Percentiles rank a stretch among this genome's conserved stretches.
Conservation (phyloP, 2,329 filamentous ascomycete genomes). For the Emmonsiellopsis sp. region DNA sequence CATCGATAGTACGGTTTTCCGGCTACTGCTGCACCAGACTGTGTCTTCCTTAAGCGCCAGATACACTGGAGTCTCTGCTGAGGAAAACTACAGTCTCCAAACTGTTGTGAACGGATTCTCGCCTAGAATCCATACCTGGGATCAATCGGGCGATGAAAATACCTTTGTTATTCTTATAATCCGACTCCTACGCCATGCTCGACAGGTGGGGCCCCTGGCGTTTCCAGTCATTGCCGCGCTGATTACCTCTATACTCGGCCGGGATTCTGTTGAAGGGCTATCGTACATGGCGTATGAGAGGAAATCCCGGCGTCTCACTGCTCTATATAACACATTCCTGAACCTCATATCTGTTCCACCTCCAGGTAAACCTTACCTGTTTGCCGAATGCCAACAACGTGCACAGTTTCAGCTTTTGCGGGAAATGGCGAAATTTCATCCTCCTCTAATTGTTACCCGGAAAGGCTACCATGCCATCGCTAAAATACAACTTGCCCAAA, state of each 20-base stretch:
- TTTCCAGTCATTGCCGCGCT: conserved; percentile 35
- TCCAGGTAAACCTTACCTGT: conserved; percentile 41
- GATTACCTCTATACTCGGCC: conserved; percentile 26
- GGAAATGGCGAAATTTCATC: conserved; percentile 47
- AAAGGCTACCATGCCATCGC: conserved; percentile 49
- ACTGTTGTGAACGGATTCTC: not conserved
- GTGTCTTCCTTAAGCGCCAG: conserved; percentile 15
- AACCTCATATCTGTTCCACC: conserved; percentile 41
- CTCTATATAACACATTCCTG: conserved; percentile 43
- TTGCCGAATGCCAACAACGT: conserved; percentile 42
- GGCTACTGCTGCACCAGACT: conserved; percentile 33
- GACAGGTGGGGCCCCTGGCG: conserved; percentile 39
- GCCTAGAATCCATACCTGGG: conserved; percentile 6
- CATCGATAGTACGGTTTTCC: conserved; percentile 34
- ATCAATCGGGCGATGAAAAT: conserved; percentile 17
- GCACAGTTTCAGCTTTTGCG: conserved; percentile 50
- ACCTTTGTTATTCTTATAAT: conserved; percentile 33
- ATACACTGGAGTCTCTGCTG: not conserved
- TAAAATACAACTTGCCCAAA: conserved; percentile 48
- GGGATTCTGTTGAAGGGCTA: conserved; percentile 6
- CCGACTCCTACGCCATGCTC: conserved; percentile 44
- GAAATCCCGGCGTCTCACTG: conserved; percentile 24
- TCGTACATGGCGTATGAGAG: conserved; percentile 5
- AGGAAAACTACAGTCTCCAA: not conserved
- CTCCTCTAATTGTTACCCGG: conserved; percentile 47